phyloP scores from a whole-genome alignment of 2,329 filamentous ascomycete species.

The Calonectria pauciramosa region DNA sequence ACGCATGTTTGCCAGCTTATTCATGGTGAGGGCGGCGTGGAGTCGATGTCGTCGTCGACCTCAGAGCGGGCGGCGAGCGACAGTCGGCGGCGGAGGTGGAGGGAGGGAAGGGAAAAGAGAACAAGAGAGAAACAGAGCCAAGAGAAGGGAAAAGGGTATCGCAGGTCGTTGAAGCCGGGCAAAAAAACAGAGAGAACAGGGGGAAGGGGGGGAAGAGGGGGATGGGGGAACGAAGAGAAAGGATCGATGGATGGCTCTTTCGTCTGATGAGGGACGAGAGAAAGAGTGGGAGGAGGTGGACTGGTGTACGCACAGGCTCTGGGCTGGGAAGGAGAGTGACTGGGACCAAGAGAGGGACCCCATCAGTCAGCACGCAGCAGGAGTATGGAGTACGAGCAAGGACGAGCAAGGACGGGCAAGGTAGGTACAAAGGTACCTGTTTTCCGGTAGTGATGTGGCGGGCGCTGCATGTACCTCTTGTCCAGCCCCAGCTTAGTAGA shows the following conservation, averaged over 20 bases:
- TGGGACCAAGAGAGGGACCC: background rate
- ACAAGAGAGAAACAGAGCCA: slow-evolving; percentile 37
- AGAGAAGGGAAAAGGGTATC: slow-evolving; percentile 44
- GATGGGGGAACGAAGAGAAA: slow-evolving; percentile 37
- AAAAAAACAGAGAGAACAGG: slow-evolving; percentile 36
- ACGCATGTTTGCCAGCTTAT: slow-evolving; percentile 80
- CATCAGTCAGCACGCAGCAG: slow-evolving; percentile 19
- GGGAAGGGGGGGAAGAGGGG: slow-evolving; percentile 17
- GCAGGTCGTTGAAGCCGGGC: slow-evolving; percentile 37
- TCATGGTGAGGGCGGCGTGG: slow-evolving; percentile 65
- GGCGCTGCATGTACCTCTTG: slow-evolving; percentile 6
- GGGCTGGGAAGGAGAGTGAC: slow-evolving; percentile 27
- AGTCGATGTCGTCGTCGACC: slow-evolving; percentile 43
- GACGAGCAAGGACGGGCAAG: background rate
- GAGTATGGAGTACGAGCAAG: slow-evolving; percentile 6
- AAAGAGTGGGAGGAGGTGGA: slow-evolving; percentile 33
- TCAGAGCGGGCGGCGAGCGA: slow-evolving; percentile 43
- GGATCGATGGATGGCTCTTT: slow-evolving; percentile 47
- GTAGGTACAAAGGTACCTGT: slow-evolving; percentile 21
- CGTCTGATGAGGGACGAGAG: slow-evolving; percentile 46
- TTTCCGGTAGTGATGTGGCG: background rate
- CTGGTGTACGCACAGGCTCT: slow-evolving; percentile 17
- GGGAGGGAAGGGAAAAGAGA: slow-evolving; percentile 25
- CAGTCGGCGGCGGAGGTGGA: slow-evolving; percentile 42
- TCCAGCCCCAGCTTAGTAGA: slow-evolving; percentile 11